Evolutionary conservation across 2,329 filamentous ascomycete species (phyloP), one percentile per base, ranked within the genome.

Genomic region (Coniella vitis): DNA sequence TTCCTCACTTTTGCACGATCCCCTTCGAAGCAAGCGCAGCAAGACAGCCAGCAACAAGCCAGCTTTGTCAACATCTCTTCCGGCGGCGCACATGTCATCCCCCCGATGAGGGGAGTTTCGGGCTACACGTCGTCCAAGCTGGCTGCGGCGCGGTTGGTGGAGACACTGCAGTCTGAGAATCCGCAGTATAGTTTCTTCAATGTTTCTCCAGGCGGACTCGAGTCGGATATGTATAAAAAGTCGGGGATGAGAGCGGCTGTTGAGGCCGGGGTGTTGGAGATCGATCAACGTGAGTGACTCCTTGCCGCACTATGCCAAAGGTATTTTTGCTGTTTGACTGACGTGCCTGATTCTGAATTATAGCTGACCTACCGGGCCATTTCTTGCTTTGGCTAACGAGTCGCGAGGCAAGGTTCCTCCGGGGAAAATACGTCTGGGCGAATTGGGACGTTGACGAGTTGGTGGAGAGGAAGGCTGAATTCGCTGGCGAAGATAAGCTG

Each of bases 361-460:
- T 34, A 60, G 56, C 52, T 25, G 47, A 54, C 19, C 55, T 60
- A 8, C 49, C 57, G 21, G 55, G 41, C 1, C 43, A 53, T 9
- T 60, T 58, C 38, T 3, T 47, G 4, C 54, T 65, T 4, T 67
- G 64, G 65, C 45, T 63, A 12, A 56, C 60, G 3, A 59, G 55
- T 22, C 52, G 59, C 0, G 64, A 70, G 50, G 65, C 65, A 1
- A 52, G 47, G 7, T 70, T 70, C 43, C 45, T 71, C 35, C 65
- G 61, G 29, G 60, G 63, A 3, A 68, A 66, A 40, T 61, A 64
- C 34, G 42, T 68, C 2, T 71, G 65, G 61, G 57, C 60, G 13
- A 67, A 67, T 19, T 71, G 66, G 68, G 69, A 71, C 58, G 62
- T 69, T 2, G 61, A 69, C 48, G 68, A 70, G 53, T 55, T 71